Base-by-base conservation (phyloP, 2,329 filamentous ascomycete genomes). In the Periconia macrospinosa region DNA sequence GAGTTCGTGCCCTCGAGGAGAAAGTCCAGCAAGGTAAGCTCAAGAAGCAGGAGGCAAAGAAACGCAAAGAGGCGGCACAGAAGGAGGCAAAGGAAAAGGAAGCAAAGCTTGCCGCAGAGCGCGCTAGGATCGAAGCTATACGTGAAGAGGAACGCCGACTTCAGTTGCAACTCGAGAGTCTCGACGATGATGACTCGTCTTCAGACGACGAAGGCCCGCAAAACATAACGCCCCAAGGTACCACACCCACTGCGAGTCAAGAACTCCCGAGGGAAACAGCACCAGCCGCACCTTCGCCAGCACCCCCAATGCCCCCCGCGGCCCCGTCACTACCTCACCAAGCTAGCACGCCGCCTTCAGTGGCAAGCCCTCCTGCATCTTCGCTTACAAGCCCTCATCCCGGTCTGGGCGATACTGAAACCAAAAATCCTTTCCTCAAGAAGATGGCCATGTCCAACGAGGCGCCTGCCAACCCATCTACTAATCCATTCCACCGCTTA, bases 11-110 rank as follows among this genome's bases (percentile, higher is more conserved):
- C 15, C 84, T 99, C 9, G 92, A 99, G 75, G 92, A 97, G 71
- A 92, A 97, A 74, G 92, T 97, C 49, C 88, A 87, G 58, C 90
- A 92, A 70, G 91, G 92, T 66, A 99, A 97, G 78, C 78, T 97
- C 49, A 93, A 91, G 81, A 97, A 96, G 76, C 90, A 95, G 62
- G 94, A 99, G 73, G 94, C 97, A 77, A 97, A 96, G 80, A 90
- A 88, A 58, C 88, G 85, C 65, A 94, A 92, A 79, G 92, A 96
- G 78, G 93, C 91, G 19, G 92, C 92, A 10, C 81, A 90, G 67
- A 89, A 89, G 47, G 91, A 94, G 62, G 86, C 92, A 8, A 93
- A 91, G 74, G 91, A 96, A 65, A 92, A 95, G 71, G 93, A 97
- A 72, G 81, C 86, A 49, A 88, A 89, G 71, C 80, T 97, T 59